Evolutionary conservation across 2,329 filamentous ascomycete genomes (phyloP).

Genomic region (Microsporum ferrugineum): DNA sequence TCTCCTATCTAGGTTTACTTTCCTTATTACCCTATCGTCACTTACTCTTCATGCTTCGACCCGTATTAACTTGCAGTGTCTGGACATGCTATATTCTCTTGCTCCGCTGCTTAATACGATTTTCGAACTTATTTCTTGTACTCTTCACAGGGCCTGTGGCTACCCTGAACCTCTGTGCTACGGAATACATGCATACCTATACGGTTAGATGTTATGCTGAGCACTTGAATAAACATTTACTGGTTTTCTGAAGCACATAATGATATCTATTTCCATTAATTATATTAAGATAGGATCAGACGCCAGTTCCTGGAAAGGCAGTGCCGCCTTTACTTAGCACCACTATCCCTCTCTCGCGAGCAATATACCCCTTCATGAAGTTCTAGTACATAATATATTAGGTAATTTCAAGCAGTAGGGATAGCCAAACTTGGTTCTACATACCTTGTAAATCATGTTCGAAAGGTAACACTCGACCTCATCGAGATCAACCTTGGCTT

Average conservation of each 20-base stretch:
- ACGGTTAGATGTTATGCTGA: too few species aligned
- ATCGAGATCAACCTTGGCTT: conserved; percentile 62
- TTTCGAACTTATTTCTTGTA: not conserved
- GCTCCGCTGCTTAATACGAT: not conserved
- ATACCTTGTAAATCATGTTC: conserved; percentile 92
- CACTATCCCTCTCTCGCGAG: conserved; percentile 76
- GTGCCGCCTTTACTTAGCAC: conserved; percentile 77
- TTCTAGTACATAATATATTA: conserved; percentile 44
- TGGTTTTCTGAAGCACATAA: not conserved
- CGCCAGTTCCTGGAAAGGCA: conserved; percentile 83
- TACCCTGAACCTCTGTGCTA: too few species aligned
- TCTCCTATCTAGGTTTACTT: not conserved
- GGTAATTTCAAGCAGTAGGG: not conserved
- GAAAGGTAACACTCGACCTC: conserved; percentile 92
- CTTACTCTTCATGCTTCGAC: not conserved
- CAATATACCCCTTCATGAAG: conserved; percentile 96
- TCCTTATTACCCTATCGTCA: not conserved
- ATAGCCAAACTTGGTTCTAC: conserved; percentile 30
- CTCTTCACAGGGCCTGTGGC: not conserved
- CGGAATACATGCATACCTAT: too few species aligned
- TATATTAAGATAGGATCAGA: conserved; percentile 27
- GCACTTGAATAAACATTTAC: not conserved
- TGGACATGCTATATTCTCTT: not conserved
- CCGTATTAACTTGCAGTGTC: not conserved
- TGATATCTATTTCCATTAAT: not conserved